Evolutionary conservation across 2,329 filamentous ascomycete species (phyloP).

Genomic region (Talaromyces sp.): DNA sequence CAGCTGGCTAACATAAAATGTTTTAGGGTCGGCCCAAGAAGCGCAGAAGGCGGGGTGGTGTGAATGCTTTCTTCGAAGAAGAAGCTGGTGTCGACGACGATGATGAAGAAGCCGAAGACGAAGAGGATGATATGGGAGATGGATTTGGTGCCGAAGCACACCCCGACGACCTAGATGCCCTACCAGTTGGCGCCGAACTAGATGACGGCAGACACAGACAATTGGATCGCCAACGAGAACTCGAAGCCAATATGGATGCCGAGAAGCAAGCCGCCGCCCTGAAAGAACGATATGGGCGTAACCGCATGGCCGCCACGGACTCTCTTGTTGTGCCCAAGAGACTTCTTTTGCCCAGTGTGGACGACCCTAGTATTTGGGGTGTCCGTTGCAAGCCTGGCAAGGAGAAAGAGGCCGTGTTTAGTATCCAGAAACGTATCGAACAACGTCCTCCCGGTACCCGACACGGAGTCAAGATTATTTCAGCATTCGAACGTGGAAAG

Average conservation of each 20-base stretch:
- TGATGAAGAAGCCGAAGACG: slow-evolving; percentile 82
- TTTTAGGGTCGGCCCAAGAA: slow-evolving; percentile 68
- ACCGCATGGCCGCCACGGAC: slow-evolving; percentile 63
- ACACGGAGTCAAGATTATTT: slow-evolving; percentile 77
- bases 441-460: slow-evolving; percentile 69
- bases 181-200: slow-evolving; percentile 67
- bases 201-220: slow-evolving; percentile 93
- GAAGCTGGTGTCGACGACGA: slow-evolving; percentile 97
- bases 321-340: slow-evolving; percentile 77
- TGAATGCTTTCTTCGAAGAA: slow-evolving; percentile 84
- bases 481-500: slow-evolving; percentile 83
- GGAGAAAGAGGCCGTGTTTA: slow-evolving; percentile 83
- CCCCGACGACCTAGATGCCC: slow-evolving; percentile 79
- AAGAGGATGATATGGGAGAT: slow-evolving; percentile 79
- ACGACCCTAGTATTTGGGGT: slow-evolving; percentile 94
- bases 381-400: slow-evolving; percentile 92
- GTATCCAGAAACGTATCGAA: slow-evolving; percentile 82
- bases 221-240: slow-evolving; percentile 85
- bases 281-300: slow-evolving; percentile 81
- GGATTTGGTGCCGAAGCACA: slow-evolving; percentile 87
- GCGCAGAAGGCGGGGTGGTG: slow-evolving; percentile 62
- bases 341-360: slow-evolving; percentile 82
- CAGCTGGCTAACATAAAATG: slow-evolving; percentile 8
- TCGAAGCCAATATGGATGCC: slow-evolving; percentile 82
- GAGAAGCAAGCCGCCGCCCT: slow-evolving; percentile 87